Conservation (phyloP, 768 basidiomycete species). For the Auriscalpium vulgare region DNA sequence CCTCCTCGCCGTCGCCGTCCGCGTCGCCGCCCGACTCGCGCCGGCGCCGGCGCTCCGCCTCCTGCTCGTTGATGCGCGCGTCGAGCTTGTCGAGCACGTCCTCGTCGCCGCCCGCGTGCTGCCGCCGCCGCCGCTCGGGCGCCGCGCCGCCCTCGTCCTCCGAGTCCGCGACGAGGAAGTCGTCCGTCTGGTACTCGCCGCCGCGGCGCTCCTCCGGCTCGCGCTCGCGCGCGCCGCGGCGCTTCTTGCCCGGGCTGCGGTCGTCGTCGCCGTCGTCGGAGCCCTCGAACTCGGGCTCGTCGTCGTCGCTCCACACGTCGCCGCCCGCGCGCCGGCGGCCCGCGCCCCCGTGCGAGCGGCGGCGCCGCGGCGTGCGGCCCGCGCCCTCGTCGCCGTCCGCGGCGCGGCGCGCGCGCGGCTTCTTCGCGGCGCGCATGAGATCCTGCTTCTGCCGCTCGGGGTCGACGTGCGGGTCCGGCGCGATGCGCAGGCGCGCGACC, state of each 20-base stretch:
- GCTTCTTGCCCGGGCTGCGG: slow-evolving; percentile 35
- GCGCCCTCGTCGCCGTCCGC: slow-evolving; percentile 42
- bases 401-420: slow-evolving; percentile 42
- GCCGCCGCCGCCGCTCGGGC: slow-evolving; percentile 3
- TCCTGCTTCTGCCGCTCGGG: slow-evolving; percentile 70
- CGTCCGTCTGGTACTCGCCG: slow-evolving; percentile 76
- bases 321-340: slow-evolving; percentile 25
- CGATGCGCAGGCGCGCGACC: slow-evolving; percentile 70
- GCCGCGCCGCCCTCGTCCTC: slow-evolving; percentile 45
- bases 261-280: slow-evolving; percentile 37
- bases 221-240: slow-evolving; percentile 14
- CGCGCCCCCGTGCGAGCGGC: slow-evolving; percentile 1
- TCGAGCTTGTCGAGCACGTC: slow-evolving; percentile 70
- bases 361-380: slow-evolving; percentile 35
- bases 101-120: slow-evolving; percentile 32
- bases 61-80: slow-evolving; percentile 49
- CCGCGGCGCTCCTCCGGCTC: slow-evolving; percentile 41
- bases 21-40: slow-evolving; percentile 24
- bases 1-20: slow-evolving; percentile 27
- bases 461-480: slow-evolving; percentile 68
- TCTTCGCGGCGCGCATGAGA: slow-evolving; percentile 54
- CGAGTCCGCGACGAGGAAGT: slow-evolving; percentile 77
- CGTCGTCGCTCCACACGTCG: slow-evolving; percentile 60
- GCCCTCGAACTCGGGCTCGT: slow-evolving; percentile 38
- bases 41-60: slow-evolving; percentile 43